These are phyloP conservation scores for Cutaneotrichosporon sp. DNA, from an alignment of 1,284 basidiomycete genomes.

Conservation along the genomic window DNA sequence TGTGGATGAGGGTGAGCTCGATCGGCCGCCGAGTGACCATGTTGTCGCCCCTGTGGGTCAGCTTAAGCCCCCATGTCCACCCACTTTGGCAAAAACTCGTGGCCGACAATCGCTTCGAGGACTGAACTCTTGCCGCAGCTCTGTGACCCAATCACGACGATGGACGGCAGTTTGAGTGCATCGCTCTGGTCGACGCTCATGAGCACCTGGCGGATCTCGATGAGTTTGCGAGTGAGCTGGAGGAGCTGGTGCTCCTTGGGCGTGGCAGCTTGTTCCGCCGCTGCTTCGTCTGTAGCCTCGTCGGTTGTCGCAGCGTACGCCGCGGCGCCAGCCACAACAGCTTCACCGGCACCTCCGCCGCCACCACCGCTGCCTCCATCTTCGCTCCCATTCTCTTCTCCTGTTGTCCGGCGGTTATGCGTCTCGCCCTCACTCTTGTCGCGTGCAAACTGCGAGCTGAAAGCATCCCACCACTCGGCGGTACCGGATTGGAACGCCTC, in stretches of 20 bases:
- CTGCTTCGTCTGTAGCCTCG: slow-evolving; percentile 4
- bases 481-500: slow-evolving; percentile 32
- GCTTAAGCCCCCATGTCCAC: slow-evolving; percentile 28
- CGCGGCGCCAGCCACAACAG: slow-evolving; percentile 13
- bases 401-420: neutral
- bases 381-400: slow-evolving; percentile 29
- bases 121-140: slow-evolving; percentile 98
- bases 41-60: slow-evolving; percentile 73
- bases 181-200: slow-evolving; percentile 94
- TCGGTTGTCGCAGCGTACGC: slow-evolving; percentile 11
- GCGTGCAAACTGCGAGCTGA: slow-evolving; percentile 25
- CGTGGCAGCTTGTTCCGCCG: neutral
- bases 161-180: slow-evolving; percentile 86
- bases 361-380: slow-evolving; percentile 21
- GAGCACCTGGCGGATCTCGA: slow-evolving; percentile 90
- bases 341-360: slow-evolving; percentile 15
- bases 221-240: slow-evolving; percentile 89
- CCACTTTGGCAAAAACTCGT: slow-evolving; percentile 96
- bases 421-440: neutral
- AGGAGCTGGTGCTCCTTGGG: slow-evolving; percentile 56
- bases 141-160: slow-evolving; percentile 97
- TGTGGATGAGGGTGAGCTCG: slow-evolving; percentile 93
- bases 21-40: slow-evolving; percentile 99
- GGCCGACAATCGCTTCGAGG: slow-evolving; percentile 93
- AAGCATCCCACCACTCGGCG: slow-evolving; percentile 40